These are phyloP conservation scores for Citrullus colocynthis DNA, from an alignment of 306 rosid species.

Conservation along the genomic window DNA sequence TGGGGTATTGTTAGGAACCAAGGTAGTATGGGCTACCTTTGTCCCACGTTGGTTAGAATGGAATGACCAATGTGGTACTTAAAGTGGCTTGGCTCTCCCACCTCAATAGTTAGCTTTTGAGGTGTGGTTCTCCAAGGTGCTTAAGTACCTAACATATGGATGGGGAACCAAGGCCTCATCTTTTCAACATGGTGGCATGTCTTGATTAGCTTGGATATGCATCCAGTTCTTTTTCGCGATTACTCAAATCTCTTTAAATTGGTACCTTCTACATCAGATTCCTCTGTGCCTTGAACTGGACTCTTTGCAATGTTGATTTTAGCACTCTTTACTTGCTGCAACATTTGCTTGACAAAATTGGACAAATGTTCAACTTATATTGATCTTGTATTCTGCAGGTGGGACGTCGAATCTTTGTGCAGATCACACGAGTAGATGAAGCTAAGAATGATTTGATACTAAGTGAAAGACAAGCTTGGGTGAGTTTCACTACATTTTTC, in stretches of 20 bases:
- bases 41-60: no score
- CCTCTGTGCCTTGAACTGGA: background rate
- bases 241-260: background rate
- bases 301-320: background rate
- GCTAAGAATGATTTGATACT: conserved; percentile 59
- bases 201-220: background rate
- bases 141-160: background rate
- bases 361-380: background rate
- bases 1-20: no score
- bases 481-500: conserved; percentile 22
- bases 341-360: background rate
- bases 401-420: conserved; percentile 50
- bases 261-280: background rate
- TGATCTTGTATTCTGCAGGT: conserved; percentile 40
- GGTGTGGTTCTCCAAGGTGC: no score
- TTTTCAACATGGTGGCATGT: background rate
- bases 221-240: background rate
- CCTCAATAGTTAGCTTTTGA: no score
- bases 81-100: no score
- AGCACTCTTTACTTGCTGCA: background rate
- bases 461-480: conserved; percentile 89
- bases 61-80: no score
- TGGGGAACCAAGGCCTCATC: background rate
- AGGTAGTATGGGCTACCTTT: no score
- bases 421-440: conserved; percentile 65